Percentiles rank a stretch among this genome's conserved stretches.
phyloP scores from a whole-genome alignment of 148 eudicot species.

The Fallopia convolvulus region DNA sequence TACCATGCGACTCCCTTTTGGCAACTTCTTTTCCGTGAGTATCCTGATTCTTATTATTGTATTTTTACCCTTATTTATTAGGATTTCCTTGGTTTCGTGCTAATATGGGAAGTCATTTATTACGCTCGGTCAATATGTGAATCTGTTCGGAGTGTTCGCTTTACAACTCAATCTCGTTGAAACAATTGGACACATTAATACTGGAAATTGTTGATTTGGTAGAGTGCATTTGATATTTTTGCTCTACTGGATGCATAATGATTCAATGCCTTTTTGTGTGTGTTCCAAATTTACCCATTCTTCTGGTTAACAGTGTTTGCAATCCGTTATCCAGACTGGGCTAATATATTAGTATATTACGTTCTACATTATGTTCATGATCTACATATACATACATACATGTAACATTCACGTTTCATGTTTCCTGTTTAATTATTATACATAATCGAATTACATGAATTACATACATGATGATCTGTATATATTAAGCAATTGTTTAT shows the following conservation, averaged over 20 bases:
- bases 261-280: neutral
- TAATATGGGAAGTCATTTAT: neutral
- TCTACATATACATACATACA: too few species aligned
- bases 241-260: neutral
- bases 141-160: slow-evolving; percentile 9
- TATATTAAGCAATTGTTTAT: too few species aligned
- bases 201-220: neutral
- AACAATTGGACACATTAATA: neutral
- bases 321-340: neutral
- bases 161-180: neutral
- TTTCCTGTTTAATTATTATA: too few species aligned
- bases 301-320: neutral
- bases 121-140: neutral
- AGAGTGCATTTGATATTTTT: neutral
- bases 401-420: too few species aligned
- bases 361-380: too few species aligned
- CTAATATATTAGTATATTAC: too few species aligned
- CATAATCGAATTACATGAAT: too few species aligned
- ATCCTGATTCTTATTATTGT: neutral
- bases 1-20: slow-evolving; percentile 11
- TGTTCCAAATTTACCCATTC: neutral
- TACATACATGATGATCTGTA: too few species aligned
- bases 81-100: neutral
- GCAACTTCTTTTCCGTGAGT: slow-evolving; percentile 6
- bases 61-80: neutral